Base-by-base conservation (phyloP, 1,284 basidiomycete genomes). In the Gomphus bonarii region DNA sequence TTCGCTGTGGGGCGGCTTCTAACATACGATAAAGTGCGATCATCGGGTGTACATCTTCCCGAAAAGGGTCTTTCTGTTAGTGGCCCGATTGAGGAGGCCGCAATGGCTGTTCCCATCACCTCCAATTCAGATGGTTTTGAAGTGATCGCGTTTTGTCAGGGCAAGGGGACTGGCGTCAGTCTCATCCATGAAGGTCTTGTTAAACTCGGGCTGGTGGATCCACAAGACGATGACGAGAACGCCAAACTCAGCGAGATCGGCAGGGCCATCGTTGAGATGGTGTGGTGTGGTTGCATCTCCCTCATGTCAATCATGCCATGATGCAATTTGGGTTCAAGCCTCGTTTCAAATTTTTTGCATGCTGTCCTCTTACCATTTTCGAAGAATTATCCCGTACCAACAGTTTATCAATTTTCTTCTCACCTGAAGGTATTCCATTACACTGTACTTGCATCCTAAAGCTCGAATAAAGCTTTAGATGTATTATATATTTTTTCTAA, bases 201-300 rank as follows among this genome's bases (percentile, higher is more conserved):
- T 58, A 77, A 78, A 66, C 74, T 91, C 58, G 86, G 84, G 0
- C 68, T 91, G 33, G 49, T 61, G 22, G 59, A 48, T 33, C 30
- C 50, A 6, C 33, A 40, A 16, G 49, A 31, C 14, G 67, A 66
- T 44, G 64, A 68, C 52, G 70, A 71, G 2, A 68, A 73, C 52
- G 65, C 73, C 50, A 67, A 75, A 54, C 71, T 87, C 60, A 91
- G 84, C 9, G 80, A 85, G 0, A 78, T 91, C 54, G 88, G 88
- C 35, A 76, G 79, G 59, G 85, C 88, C 2, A 84, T 81, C 22
- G 75, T 88, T 61, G 88, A 91, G 72, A 86, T 90, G 84, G 82
- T 82, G 25, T 91, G 87, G 85, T 72, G 86, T 48, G 88, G 86
- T 10, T 82, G 82, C 59, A 75, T 91, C 65, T 85, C 88, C 9